phyloP scores from a whole-genome alignment of 2,329 filamentous ascomycete species.

The Proliferodiscus dingleyae region DNA sequence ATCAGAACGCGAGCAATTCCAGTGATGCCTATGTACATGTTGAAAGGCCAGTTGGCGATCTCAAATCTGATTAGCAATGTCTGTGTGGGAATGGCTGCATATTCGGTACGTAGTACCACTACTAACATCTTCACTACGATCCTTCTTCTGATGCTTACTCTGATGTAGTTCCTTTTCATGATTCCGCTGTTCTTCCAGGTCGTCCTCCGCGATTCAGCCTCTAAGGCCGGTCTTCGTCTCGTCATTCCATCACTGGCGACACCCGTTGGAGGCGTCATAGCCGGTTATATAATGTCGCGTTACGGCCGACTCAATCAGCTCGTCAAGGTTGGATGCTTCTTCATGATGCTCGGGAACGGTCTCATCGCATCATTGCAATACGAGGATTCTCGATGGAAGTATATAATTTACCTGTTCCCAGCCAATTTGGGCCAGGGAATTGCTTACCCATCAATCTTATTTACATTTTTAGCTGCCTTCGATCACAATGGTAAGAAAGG shows the following conservation, averaged over 20 bases:
- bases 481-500: conserved; percentile 49
- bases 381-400: conserved; percentile 48
- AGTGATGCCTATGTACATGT: conserved; percentile 51
- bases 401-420: conserved; percentile 52
- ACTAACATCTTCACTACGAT: conserved; percentile 30
- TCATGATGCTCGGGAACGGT: conserved; percentile 50
- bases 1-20: conserved; percentile 45
- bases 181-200: conserved; percentile 67
- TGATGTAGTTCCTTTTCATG: conserved; percentile 57
- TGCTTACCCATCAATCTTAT: conserved; percentile 52
- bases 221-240: conserved; percentile 59
- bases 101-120: too few relatives aligned
- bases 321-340: conserved; percentile 44
- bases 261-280: conserved; percentile 50
- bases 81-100: conserved; percentile 56
- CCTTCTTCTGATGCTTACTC: conserved; percentile 2
- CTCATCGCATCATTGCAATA: conserved; percentile 46
- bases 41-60: conserved; percentile 50
- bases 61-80: conserved; percentile 55
- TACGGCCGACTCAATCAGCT: conserved; percentile 48
- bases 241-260: conserved; percentile 58
- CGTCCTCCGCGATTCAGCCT: conserved; percentile 58
- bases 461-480: conserved; percentile 58
- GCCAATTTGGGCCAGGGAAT: conserved; percentile 57
- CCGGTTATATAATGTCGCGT: conserved; percentile 55